Percentiles rank a stretch among this genome's conserved stretches.
Evolutionary conservation across 352 stramenopile genomes (phyloP).

Genomic region (Globisporangium perplexum): DNA sequence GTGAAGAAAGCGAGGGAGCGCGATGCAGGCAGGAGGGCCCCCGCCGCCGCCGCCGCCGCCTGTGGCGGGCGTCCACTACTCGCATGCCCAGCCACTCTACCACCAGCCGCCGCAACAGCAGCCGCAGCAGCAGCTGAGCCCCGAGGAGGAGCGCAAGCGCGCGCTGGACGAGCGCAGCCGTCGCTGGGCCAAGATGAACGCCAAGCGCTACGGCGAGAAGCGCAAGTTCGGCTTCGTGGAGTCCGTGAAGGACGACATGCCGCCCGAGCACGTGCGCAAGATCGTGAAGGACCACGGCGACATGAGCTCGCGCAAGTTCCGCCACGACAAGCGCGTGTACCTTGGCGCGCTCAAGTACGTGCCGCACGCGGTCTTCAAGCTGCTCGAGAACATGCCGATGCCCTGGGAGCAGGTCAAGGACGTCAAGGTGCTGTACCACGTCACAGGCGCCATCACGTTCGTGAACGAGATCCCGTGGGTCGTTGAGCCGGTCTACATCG

Average conservation of each 20-base stretch:
- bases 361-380: slow-evolving; percentile 98
- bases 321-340: slow-evolving; percentile 98
- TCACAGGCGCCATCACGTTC: slow-evolving; percentile 99
- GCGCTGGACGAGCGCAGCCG: slow-evolving; percentile 77
- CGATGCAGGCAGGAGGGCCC: slow-evolving; percentile 9
- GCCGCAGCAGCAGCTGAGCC: slow-evolving; percentile 7
- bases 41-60: slow-evolving; percentile 19
- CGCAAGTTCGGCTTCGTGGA: slow-evolving; percentile 93
- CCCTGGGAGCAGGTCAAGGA: slow-evolving; percentile 99
- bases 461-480: slow-evolving; percentile 99
- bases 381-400: slow-evolving; percentile 99
- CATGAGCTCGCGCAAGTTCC: slow-evolving; percentile 99
- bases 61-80: slow-evolving; percentile 12
- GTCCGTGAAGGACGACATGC: slow-evolving; percentile 89
- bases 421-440: slow-evolving; percentile 99
- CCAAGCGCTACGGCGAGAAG: slow-evolving; percentile 93
- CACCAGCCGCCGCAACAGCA: slow-evolving; percentile 7
- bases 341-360: slow-evolving; percentile 99
- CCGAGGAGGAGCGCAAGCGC: slow-evolving; percentile 53
- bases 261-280: slow-evolving; percentile 97
- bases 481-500: slow-evolving; percentile 99
- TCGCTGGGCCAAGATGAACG: slow-evolving; percentile 88
- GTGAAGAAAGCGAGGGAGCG: background rate
- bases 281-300: slow-evolving; percentile 99
- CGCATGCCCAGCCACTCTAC: background rate